Evolutionary conservation across 2,329 filamentous ascomycete species (phyloP), one percentile per base, ranked within the genome.

Genomic region (Tolypocladium paradoxum): DNA sequence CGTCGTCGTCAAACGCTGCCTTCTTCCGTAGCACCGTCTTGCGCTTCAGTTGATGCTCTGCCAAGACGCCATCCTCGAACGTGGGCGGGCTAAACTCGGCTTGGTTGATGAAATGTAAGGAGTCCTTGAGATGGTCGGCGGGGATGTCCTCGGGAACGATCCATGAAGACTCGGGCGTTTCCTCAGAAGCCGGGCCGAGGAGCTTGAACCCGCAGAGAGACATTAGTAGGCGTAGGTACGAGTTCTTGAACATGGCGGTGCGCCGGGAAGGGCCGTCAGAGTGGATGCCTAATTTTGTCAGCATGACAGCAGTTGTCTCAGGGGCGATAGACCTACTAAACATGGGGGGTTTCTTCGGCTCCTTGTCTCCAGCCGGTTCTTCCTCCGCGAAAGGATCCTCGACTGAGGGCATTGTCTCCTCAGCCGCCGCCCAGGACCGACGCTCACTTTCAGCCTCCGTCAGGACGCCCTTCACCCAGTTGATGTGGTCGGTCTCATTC

Each of bases 191-290:
- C 0, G 76, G 73, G 0, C 70, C 68, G 9, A 78, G 68, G 4
- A 84, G 77, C 61, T 86, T 77, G 56, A 95, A 81, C 0, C 87
- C 88, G 20, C 86, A 76, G 0, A 93, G 76, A 1, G 77, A 85
- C 79, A 97, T 86, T 4, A 99, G 78, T 2, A 97, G 82, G 35
- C 91, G 86, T 2, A 97, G 77, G 62, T 92, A 85, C 11, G 88
- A 84, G 68, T 97, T 95, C 65, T 90, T 95, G 74, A 95, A 95
- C 70, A 96, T 84, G 29, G 89, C 86, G 24, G 77, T 78, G 50
- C 84, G 83, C 40, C 84, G 82, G 49, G 80, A 76, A 47, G 87
- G 81, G 43, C 79, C 82, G 54, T 86, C 82, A 0, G 87, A 77
- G 50, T 76, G 78, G 51, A 90, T 71, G 53, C 71, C 81, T 85